Conservation (phyloP, 441 rosid genomes). For the Pelargonium fulgidum region DNA sequence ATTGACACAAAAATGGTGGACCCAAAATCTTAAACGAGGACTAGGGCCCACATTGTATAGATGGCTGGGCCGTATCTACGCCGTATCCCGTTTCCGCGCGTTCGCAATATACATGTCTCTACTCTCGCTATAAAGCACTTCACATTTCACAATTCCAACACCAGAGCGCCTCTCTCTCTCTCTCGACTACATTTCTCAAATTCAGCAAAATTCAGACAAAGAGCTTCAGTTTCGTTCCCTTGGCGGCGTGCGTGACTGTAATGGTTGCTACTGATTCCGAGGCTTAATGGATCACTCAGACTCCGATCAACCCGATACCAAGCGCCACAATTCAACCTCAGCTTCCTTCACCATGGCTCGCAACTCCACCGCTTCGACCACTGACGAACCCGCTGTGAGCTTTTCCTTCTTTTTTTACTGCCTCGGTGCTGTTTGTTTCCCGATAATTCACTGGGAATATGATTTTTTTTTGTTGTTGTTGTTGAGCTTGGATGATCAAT, state of each 20-base stretch:
- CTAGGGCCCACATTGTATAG: too few relatives aligned
- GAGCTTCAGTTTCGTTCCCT: background rate
- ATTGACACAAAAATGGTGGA: too few relatives aligned
- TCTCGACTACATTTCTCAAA: too few relatives aligned
- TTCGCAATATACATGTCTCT: too few relatives aligned
- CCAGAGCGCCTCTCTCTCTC: too few relatives aligned
- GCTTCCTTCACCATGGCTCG: slow-evolving; percentile 49
- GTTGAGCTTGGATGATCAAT: background rate
- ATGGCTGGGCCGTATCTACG: too few relatives aligned
- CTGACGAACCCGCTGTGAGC: slow-evolving; percentile 42
- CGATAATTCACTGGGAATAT: background rate
- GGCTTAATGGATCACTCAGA: slow-evolving; percentile 55
- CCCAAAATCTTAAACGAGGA: too few relatives aligned
- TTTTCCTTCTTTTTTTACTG: background rate
- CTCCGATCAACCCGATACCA: slow-evolving; percentile 62
- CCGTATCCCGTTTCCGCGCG: too few relatives aligned
- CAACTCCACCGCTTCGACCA: slow-evolving; percentile 45
- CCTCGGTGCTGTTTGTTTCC: background rate
- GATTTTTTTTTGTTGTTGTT: background rate
- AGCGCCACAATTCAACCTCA: slow-evolving; percentile 54
- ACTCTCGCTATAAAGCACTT: too few relatives aligned
- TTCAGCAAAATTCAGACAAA: too few relatives aligned
- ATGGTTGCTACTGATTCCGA: background rate
- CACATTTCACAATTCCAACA: too few relatives aligned
- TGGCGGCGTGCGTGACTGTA: background rate